These are phyloP conservation scores for Westerdykella aurantiaca DNA, from an alignment of 2,329 filamentous ascomycete genomes.

Conservation along the genomic window DNA sequence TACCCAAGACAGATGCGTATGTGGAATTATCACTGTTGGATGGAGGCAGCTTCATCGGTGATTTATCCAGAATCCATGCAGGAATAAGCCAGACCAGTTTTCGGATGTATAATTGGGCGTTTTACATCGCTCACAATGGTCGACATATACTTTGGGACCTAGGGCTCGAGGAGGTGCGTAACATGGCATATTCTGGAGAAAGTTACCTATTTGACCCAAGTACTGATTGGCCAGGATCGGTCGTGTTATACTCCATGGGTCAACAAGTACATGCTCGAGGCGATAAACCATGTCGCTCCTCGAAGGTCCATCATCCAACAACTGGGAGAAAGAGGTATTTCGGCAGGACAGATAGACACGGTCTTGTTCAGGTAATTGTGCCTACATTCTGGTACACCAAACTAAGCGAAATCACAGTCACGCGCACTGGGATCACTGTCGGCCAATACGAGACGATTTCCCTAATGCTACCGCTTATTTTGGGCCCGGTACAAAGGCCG, in stretches of 20 bases:
- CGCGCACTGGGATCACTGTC: constrained; percentile 31
- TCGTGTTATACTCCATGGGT: constrained; percentile 32
- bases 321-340: constrained; percentile 17
- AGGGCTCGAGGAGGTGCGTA: constrained; percentile 25
- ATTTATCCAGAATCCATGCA: constrained; percentile 24
- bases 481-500: constrained; percentile 24
- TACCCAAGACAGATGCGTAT: constrained; percentile 16
- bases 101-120: constrained; percentile 35
- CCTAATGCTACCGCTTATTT: constrained; percentile 27
- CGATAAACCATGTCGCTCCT: constrained; percentile 25
- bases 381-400: too few species aligned
- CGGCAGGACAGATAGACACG: constrained; percentile 17
- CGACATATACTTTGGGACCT: constrained; percentile 30
- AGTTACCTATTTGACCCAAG: neutral
- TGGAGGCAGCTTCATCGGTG: constrained; percentile 30
- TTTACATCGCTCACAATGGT: constrained; percentile 21
- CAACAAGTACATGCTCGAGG: constrained; percentile 24
- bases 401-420: constrained; percentile 13
- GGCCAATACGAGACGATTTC: constrained; percentile 24
- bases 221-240: constrained; percentile 17
- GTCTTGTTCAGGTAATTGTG: constrained; percentile 25
- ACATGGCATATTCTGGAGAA: neutral
- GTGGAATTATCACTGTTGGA: constrained; percentile 26
- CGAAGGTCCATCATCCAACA: constrained; percentile 24
- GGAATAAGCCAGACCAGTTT: constrained; percentile 20